Percentiles rank a stretch among this genome's conserved stretches.
These are phyloP conservation scores for Tranzscheliella williamsii DNA, from an alignment of 1,284 basidiomycete species.

Conservation along the genomic window DNA sequence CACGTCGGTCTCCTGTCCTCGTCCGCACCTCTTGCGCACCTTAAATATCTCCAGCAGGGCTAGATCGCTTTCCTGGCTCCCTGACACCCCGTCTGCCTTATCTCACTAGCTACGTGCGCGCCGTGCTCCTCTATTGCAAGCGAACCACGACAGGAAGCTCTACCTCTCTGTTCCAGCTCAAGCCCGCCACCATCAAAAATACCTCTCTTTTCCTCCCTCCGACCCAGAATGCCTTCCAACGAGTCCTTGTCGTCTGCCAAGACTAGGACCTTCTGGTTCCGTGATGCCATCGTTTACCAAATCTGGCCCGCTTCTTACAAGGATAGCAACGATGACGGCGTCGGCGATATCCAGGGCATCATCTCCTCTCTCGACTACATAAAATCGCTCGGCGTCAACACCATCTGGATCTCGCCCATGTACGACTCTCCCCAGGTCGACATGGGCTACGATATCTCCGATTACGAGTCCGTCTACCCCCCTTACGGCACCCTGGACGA, in stretches of 20 bases:
- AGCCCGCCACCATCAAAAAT: too few species aligned
- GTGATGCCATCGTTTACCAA: constrained; percentile 51
- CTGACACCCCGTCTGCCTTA: too few species aligned
- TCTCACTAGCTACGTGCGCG: too few species aligned
- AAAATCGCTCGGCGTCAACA: constrained; percentile 71
- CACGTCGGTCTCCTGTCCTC: too few species aligned
- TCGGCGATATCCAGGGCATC: constrained; percentile 76
- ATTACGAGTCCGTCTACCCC: constrained; percentile 74
- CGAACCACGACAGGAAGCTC: too few species aligned
- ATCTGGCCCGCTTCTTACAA: constrained; percentile 77
- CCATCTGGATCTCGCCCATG: constrained; percentile 76
- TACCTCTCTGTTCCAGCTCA: too few species aligned
- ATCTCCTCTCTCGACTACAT: constrained; percentile 72
- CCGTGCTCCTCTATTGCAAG: too few species aligned
- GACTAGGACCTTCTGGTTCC: constrained; percentile 32
- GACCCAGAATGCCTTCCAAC: constrained; percentile 30
- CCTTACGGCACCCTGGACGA: constrained; percentile 75
- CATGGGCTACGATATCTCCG: constrained; percentile 68
- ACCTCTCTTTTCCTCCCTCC: neutral
- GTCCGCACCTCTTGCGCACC: too few species aligned
- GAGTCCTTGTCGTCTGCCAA: constrained; percentile 21
- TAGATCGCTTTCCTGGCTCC: too few species aligned
- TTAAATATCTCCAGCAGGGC: too few species aligned
- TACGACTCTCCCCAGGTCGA: constrained; percentile 73
- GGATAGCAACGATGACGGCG: constrained; percentile 74